Conservation (phyloP, 352 stramenopile species). For the Phytophthora cryptogea region DNA sequence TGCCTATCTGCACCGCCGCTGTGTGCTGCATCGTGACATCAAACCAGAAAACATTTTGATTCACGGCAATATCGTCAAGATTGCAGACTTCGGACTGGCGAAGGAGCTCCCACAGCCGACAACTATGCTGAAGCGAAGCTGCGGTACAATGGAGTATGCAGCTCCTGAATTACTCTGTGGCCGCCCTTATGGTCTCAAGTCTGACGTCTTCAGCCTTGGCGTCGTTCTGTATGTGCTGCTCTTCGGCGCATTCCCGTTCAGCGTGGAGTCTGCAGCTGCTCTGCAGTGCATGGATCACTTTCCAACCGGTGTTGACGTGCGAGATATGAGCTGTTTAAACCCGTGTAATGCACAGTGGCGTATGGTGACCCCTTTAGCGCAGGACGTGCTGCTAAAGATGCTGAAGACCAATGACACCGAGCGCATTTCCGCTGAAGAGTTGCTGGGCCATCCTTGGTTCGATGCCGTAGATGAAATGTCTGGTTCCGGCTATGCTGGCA, state of each 20-base stretch:
- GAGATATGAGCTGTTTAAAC: constrained; percentile 81
- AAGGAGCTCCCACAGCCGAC: constrained; percentile 57
- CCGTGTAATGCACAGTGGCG: constrained; percentile 63
- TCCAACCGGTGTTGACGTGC: constrained; percentile 61
- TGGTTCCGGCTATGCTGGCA: not conserved
- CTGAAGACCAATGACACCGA: constrained; percentile 50
- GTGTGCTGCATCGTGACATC: constrained; percentile 75
- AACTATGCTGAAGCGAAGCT: constrained; percentile 64
- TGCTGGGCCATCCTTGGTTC: constrained; percentile 75
- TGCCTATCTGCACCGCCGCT: constrained; percentile 65
- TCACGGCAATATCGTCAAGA: constrained; percentile 70
- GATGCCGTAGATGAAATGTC: constrained; percentile 20
- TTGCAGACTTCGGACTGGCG: constrained; percentile 81
- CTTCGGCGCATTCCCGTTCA: constrained; percentile 82
- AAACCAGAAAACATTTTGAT: constrained; percentile 87
- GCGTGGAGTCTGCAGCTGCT: constrained; percentile 65
- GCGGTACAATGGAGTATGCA: constrained; percentile 80
- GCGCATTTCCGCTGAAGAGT: constrained; percentile 63
- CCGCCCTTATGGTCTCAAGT: constrained; percentile 73
- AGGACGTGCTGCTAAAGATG: constrained; percentile 72
- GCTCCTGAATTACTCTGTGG: constrained; percentile 73
- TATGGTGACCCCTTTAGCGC: constrained; percentile 49
- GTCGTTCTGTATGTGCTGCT: constrained; percentile 82
- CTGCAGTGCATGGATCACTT: constrained; percentile 73
- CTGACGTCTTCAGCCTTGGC: constrained; percentile 80